Conservation (phyloP, 306 rosid genomes). For the Fragaria ananassa region DNA sequence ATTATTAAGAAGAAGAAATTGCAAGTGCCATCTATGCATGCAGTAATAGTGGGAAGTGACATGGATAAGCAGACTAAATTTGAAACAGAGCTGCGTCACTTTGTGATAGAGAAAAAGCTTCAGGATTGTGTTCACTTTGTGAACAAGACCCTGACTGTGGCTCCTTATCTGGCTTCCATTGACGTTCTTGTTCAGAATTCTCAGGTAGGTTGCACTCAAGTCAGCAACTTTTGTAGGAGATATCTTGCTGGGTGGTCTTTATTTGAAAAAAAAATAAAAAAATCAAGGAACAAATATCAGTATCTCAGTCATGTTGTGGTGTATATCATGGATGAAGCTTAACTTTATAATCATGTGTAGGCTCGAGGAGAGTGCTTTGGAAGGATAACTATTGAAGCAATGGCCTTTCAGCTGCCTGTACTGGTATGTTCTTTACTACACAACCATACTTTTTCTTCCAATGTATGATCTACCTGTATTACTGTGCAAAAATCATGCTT, state of each 20-base stretch:
- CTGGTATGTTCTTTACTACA: constrained; percentile 46
- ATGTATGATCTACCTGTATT: not conserved
- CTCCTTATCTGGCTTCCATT: constrained; percentile 84
- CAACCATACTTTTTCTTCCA: constrained; percentile 4
- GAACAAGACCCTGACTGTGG: constrained; percentile 84
- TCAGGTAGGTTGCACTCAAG: constrained; percentile 56
- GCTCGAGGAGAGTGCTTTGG: constrained; percentile 85
- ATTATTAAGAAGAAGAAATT: constrained; percentile 66
- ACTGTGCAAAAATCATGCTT: not conserved
- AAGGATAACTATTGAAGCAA: constrained; percentile 82
- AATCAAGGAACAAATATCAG: not conserved
- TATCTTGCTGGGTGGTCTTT: not conserved
- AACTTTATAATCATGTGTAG: constrained; percentile 32
- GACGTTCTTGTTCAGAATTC: constrained; percentile 99
- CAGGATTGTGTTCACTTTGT: constrained; percentile 87
- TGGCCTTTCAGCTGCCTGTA: constrained; percentile 83
- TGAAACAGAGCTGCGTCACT: constrained; percentile 73
- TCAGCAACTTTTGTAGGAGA: constrained; percentile 16
- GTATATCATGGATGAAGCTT: not conserved
- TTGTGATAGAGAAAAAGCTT: constrained; percentile 59
- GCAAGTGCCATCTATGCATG: constrained; percentile 79
- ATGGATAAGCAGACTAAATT: constrained; percentile 73
- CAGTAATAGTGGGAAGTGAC: constrained; percentile 89
- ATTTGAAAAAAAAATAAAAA: not conserved
- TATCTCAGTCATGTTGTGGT: not conserved